A percentile compares a stretch with the other conserved stretches of the same genome.
phyloP scores from a whole-genome alignment of 2,329 filamentous ascomycete species.

The Colletotrichum tabaci region DNA sequence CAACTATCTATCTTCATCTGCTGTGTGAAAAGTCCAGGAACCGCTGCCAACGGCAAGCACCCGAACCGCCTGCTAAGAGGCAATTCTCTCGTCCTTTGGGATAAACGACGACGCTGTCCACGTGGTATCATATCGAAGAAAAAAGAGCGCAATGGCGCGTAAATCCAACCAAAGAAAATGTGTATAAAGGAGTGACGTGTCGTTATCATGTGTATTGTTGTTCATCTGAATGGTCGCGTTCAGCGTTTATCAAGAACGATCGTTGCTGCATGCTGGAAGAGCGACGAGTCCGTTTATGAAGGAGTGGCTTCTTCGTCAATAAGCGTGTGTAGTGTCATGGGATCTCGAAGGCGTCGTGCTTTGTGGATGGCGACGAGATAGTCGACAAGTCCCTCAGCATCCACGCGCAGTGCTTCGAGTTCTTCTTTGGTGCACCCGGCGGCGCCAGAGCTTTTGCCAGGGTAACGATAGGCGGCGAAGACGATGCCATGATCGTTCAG shows the following conservation, averaged over 20 bases:
- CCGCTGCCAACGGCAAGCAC: slow-evolving; percentile 15
- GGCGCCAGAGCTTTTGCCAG: slow-evolving; percentile 55
- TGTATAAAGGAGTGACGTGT: slow-evolving; percentile 22
- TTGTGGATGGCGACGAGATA: slow-evolving; percentile 67
- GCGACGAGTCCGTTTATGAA: slow-evolving; percentile 6
- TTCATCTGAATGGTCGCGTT: slow-evolving; percentile 17
- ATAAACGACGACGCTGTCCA: slow-evolving; percentile 40
- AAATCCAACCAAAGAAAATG: slow-evolving; percentile 35
- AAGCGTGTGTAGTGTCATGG: slow-evolving; percentile 29
- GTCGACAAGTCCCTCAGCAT: slow-evolving; percentile 68
- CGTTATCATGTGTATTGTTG: slow-evolving; percentile 31
- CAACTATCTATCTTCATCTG: neutral
- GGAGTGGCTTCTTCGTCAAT: slow-evolving; percentile 29
- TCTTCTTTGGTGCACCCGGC: slow-evolving; percentile 56
- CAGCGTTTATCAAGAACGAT: slow-evolving; percentile 26
- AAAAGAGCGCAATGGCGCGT: slow-evolving; percentile 32
- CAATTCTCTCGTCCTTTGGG: slow-evolving; percentile 13
- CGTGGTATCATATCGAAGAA: slow-evolving; percentile 43
- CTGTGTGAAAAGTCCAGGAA: slow-evolving; percentile 4
- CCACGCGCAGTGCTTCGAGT: slow-evolving; percentile 61
- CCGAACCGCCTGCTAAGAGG: slow-evolving; percentile 1
- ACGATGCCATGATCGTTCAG: slow-evolving; percentile 66
- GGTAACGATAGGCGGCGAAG: slow-evolving; percentile 69
- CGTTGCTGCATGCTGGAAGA: slow-evolving; percentile 17
- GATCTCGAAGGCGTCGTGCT: slow-evolving; percentile 52